Percentiles rank a stretch among this genome's conserved stretches.
Evolutionary conservation across 1,139 yeast genomes (phyloP).

Genomic region (Nakaseomyces uthaithaninus): DNA sequence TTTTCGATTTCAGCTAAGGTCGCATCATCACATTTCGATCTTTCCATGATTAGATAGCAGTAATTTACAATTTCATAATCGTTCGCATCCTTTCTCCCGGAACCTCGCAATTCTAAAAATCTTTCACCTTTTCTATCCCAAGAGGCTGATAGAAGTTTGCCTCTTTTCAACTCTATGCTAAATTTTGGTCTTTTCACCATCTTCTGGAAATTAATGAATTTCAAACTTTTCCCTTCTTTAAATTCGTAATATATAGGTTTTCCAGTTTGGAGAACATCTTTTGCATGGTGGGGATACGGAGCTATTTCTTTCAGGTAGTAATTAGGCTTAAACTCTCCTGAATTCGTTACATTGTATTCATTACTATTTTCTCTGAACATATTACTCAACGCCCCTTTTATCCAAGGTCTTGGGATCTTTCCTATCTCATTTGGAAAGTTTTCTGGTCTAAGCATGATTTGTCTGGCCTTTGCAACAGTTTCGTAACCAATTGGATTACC

Average conservation of each 20-base stretch:
- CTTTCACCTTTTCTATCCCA: conserved; percentile 62
- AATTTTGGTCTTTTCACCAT: conserved; percentile 70
- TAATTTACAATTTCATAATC: conserved; percentile 68
- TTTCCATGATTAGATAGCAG: conserved; percentile 67
- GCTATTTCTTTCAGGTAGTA: conserved; percentile 63
- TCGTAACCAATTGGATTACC: conserved; percentile 91
- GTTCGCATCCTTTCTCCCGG: conserved; percentile 68
- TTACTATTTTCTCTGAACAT: conserved; percentile 10
- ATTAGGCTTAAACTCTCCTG: conserved; percentile 31
- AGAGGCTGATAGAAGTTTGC: conserved; percentile 59
- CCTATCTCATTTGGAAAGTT: conserved; percentile 46
- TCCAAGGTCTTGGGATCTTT: conserved; percentile 66
- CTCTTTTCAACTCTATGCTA: conserved; percentile 73
- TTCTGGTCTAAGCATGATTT: conserved; percentile 79
- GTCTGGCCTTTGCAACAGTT: conserved; percentile 81
- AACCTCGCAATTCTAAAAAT: conserved; percentile 38
- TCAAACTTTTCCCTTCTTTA: conserved; percentile 52
- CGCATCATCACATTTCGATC: conserved; percentile 37
- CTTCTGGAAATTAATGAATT: conserved; percentile 72
- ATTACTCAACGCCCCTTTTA: conserved; percentile 36
- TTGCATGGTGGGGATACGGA: conserved; percentile 85
- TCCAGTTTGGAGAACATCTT: conserved; percentile 77
- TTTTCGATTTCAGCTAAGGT: conserved; percentile 28
- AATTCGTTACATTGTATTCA: background rate
- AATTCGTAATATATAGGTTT: conserved; percentile 60